These are phyloP conservation scores for Pelargonium citronellum DNA, from an alignment of 441 rosid species.

Conservation along the genomic window DNA sequence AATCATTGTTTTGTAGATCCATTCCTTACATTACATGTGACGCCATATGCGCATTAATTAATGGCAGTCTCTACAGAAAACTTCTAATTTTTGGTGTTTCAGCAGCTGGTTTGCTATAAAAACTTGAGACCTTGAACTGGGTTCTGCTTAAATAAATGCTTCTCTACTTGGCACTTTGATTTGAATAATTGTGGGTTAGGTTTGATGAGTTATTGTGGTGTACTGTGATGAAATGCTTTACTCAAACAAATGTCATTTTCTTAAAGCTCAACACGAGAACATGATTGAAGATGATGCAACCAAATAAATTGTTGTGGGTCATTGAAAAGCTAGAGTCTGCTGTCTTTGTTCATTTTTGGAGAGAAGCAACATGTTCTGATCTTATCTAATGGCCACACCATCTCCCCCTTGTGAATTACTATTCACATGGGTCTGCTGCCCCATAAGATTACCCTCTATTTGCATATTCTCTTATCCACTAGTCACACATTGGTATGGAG, in stretches of 20 bases:
- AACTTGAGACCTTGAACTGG: not conserved
- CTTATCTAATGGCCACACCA: constrained; percentile 5
- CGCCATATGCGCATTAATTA: not conserved
- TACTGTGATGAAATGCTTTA: not conserved
- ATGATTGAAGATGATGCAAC: not conserved
- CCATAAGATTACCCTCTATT: constrained; percentile 7
- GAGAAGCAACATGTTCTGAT: not conserved
- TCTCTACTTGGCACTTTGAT: not conserved
- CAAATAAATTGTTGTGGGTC: not conserved
- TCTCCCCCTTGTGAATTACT: not conserved
- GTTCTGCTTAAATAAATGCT: not conserved
- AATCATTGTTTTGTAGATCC: constrained; percentile 6
- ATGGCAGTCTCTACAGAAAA: not conserved
- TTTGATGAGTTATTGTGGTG: not conserved
- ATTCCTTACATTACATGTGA: not conserved
- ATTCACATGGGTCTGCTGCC: constrained; percentile 5
- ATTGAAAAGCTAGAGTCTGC: not conserved
- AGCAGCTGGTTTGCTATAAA: not conserved
- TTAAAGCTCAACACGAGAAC: not conserved
- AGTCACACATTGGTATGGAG: not conserved
- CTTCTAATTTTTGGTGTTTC: not conserved
- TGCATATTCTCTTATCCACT: not conserved
- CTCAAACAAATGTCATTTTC: not conserved
- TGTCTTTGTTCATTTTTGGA: not conserved
- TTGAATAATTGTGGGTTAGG: not conserved